Conservation (phyloP, 23 red algal genomes). For the Gracilaria gracilis region DNA sequence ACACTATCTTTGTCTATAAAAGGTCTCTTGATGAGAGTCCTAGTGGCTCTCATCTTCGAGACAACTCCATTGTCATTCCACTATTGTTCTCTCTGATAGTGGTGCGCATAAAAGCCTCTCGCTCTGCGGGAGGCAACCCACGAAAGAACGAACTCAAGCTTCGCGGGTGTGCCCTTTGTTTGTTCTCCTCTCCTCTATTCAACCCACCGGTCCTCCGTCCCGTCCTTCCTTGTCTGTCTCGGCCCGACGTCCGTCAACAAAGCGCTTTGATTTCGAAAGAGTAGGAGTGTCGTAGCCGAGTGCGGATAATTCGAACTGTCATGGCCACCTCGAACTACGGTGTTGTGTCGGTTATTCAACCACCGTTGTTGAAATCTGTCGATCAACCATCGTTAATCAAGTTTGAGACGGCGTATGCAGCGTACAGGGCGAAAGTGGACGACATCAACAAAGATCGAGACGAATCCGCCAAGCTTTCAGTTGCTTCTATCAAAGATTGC, state of each 20-base stretch:
- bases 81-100: background rate
- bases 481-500: too few species aligned
- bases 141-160: too few species aligned
- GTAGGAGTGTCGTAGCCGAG: too few species aligned
- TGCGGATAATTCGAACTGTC: too few species aligned
- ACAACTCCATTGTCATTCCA: background rate
- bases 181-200: too few species aligned
- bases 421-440: background rate
- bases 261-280: background rate
- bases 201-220: too few species aligned
- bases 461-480: background rate
- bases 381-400: constrained; percentile 4
- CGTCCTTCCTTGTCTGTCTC: background rate
- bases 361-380: constrained; percentile 9
- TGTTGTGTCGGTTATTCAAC: background rate
- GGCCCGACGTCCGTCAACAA: background rate
- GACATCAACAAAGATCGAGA: constrained; percentile 4
- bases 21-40: background rate
- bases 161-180: too few species aligned
- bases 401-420: constrained; percentile 31
- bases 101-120: too few species aligned
- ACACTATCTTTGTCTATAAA: too few species aligned
- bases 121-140: too few species aligned
- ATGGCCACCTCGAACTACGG: constrained; percentile 8
- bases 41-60: background rate